Conservation (phyloP, 257 asterid genomes). For the Solanum phureja region DNA sequence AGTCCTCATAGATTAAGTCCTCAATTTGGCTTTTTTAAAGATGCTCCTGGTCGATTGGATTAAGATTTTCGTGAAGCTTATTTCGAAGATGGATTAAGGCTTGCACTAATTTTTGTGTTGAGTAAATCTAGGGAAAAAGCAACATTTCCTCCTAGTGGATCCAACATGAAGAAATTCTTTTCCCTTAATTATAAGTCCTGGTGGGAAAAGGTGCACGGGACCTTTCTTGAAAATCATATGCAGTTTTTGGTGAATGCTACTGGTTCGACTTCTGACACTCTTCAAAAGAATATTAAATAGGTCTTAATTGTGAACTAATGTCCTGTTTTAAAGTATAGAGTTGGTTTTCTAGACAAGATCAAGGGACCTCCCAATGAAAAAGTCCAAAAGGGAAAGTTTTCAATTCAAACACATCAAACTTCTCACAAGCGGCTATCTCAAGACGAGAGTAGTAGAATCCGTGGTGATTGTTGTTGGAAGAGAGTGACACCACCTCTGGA, state of each 20-base stretch:
- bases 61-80: not conserved
- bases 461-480: too few relatives aligned
- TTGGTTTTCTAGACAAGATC: too few relatives aligned
- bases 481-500: too few relatives aligned
- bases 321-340: not conserved
- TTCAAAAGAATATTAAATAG: not conserved
- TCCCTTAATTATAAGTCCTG: not conserved
- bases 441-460: too few relatives aligned
- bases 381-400: too few relatives aligned
- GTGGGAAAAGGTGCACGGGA: not conserved
- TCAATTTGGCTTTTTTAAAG: too few relatives aligned
- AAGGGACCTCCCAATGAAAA: too few relatives aligned
- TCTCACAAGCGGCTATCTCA: too few relatives aligned
- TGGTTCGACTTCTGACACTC: fast-evolving
- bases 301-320: too few relatives aligned
- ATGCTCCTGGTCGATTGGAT: not conserved
- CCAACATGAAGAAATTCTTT: not conserved
- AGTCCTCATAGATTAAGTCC: not conserved
- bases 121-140: too few relatives aligned
- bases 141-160: not conserved
- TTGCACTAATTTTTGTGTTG: too few relatives aligned
- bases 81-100: not conserved
- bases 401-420: too few relatives aligned
- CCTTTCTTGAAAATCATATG: not conserved
- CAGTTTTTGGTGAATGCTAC: not conserved